Evolutionary conservation across 2,329 filamentous ascomycete genomes (phyloP).

Genomic region (Xylogone sp.): DNA sequence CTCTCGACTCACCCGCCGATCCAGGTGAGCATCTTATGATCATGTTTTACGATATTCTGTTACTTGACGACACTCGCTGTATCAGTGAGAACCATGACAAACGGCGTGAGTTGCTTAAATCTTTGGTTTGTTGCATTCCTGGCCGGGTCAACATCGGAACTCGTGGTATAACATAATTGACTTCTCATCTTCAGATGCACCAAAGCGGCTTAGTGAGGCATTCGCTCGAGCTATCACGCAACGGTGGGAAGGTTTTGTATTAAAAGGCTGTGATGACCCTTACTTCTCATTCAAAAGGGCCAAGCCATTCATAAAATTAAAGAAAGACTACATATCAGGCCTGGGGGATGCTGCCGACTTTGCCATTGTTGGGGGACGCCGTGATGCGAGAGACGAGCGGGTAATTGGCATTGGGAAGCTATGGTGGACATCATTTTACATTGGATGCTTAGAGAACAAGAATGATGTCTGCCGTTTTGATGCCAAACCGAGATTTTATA

Average conservation of each 20-base stretch:
- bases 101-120: constrained; percentile 49
- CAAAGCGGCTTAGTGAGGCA: constrained; percentile 51
- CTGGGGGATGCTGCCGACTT: constrained; percentile 84
- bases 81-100: constrained; percentile 40
- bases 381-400: constrained; percentile 59
- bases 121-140: constrained; percentile 47
- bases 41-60: too few relatives aligned
- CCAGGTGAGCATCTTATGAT: constrained; percentile 54
- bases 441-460: too few relatives aligned
- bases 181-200: too few relatives aligned
- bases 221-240: constrained; percentile 66
- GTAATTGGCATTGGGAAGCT: constrained; percentile 49
- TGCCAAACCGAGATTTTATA: too few relatives aligned
- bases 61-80: constrained; percentile 50
- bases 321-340: constrained; percentile 77
- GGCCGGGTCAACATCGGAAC: constrained; percentile 66
- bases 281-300: constrained; percentile 59
- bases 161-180: constrained; percentile 57
- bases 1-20: constrained; percentile 60
- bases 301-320: constrained; percentile 65
- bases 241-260: constrained; percentile 72
- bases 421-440: too few relatives aligned
- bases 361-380: constrained; percentile 71
- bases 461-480: too few relatives aligned
- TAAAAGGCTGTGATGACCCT: constrained; percentile 72